Conservation (phyloP, 305 asterid species). For the Andrographis paniculata region DNA sequence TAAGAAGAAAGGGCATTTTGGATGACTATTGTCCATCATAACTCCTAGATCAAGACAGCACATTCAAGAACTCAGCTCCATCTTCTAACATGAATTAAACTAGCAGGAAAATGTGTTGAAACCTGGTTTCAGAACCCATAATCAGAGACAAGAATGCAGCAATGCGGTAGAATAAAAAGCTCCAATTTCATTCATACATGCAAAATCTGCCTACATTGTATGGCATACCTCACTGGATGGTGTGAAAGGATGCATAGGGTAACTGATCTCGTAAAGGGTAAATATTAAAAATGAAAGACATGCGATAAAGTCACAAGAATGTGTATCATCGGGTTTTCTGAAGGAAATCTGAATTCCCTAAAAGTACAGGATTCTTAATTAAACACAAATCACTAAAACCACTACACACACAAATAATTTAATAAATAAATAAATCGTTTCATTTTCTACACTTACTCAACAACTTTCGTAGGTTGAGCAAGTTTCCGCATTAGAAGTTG, state of each 20-base stretch:
- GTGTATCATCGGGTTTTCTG: too few relatives aligned
- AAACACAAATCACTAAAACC: conserved; percentile 14
- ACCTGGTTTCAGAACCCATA: not conserved
- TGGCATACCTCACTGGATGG: not conserved
- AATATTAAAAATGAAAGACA: too few relatives aligned
- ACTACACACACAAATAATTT: conserved; percentile 11
- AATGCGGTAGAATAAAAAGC: not conserved
- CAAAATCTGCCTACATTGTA: not conserved
- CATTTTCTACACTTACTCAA: conserved; percentile 69
- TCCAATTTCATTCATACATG: not conserved
- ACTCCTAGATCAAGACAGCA: not conserved
- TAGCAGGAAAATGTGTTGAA: not conserved
- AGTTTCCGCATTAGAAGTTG: conserved; percentile 78
- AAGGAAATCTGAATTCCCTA: too few relatives aligned
- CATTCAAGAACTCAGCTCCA: not conserved
- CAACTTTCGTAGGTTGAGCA: conserved; percentile 57
- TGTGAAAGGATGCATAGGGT: not conserved
- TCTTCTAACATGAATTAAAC: not conserved
- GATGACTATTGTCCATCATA: not conserved
- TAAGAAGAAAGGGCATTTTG: not conserved
- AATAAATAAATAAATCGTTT: too few relatives aligned
- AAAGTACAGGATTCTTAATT: too few relatives aligned
- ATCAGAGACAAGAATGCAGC: not conserved
- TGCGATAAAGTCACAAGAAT: too few relatives aligned
- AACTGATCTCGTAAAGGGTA: too few relatives aligned